Evolutionary conservation across 2,329 filamentous ascomycete species (phyloP).

Genomic region (Microdochium trichocladiopsis): DNA sequence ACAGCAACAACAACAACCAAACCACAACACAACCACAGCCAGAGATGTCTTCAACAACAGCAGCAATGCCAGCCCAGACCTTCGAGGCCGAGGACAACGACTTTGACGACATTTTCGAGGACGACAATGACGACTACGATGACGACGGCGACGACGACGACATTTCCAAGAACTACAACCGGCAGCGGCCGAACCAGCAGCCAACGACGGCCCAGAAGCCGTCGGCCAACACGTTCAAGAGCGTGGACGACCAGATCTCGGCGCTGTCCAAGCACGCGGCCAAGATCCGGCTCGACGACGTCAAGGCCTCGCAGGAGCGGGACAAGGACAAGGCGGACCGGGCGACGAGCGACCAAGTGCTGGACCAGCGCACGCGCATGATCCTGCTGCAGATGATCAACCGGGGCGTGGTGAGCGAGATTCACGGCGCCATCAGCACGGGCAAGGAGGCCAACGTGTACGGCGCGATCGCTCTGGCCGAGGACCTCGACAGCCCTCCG

Average conservation of each 20-base stretch:
- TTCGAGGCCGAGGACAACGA: slow-evolving; percentile 31
- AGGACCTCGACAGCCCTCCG: slow-evolving; percentile 40
- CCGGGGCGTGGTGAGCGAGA: slow-evolving; percentile 77
- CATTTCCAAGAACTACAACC: slow-evolving; percentile 82
- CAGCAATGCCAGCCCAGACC: background rate
- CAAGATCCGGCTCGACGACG: slow-evolving; percentile 73
- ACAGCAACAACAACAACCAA: background rate
- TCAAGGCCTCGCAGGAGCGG: slow-evolving; percentile 44
- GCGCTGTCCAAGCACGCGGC: slow-evolving; percentile 77
- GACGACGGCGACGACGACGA: slow-evolving; percentile 56
- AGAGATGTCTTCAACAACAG: background rate
- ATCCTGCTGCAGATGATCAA: slow-evolving; percentile 96
- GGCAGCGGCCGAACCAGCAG: slow-evolving; percentile 61
- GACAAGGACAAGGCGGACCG: slow-evolving; percentile 87
- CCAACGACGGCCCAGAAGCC: slow-evolving; percentile 63
- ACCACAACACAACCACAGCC: background rate
- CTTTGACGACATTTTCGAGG: slow-evolving; percentile 54
- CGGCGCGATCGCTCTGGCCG: slow-evolving; percentile 64
- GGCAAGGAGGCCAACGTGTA: slow-evolving; percentile 99
- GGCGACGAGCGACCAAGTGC: slow-evolving; percentile 88
- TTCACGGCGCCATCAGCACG: slow-evolving; percentile 92
- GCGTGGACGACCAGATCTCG: slow-evolving; percentile 81
- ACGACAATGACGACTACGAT: slow-evolving; percentile 48
- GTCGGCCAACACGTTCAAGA: slow-evolving; percentile 69
- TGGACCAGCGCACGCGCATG: slow-evolving; percentile 92